Percentiles rank a stretch among this genome's conserved stretches.
phyloP scores from a whole-genome alignment of 345 rosid species.

The Noccaea caerulescens region DNA sequence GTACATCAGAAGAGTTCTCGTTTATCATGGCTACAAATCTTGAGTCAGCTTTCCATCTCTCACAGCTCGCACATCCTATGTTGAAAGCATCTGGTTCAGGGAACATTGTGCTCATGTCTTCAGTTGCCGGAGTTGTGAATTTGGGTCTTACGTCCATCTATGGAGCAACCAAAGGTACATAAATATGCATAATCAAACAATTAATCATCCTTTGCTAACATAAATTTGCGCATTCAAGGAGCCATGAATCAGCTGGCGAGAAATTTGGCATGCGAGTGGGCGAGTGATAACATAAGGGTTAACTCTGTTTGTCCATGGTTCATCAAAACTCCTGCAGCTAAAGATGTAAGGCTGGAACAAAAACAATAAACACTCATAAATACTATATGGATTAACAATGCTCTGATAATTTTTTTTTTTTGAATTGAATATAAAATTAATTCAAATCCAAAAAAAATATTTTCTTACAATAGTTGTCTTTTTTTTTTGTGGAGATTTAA shows the following conservation, averaged over 20 bases:
- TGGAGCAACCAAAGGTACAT: conserved; percentile 37
- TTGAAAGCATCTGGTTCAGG: conserved; percentile 65
- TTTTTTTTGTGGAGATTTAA: no score
- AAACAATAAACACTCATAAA: neutral
- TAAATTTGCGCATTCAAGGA: conserved; percentile 2
- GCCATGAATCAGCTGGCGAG: conserved; percentile 40
- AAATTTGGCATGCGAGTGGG: conserved; percentile 42
- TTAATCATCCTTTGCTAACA: neutral
- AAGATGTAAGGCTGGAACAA: conserved; percentile 13
- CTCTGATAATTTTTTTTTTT: no score
- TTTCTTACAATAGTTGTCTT: no score
- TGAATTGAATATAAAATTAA: no score
- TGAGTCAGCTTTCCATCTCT: conserved; percentile 73
- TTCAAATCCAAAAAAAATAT: no score
- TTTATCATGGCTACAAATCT: conserved; percentile 64
- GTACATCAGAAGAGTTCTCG: conserved; percentile 59
- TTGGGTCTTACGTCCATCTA: conserved; percentile 2
- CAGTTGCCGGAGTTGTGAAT: conserved; percentile 53
- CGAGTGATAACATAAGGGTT: conserved; percentile 31
- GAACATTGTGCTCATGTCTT: conserved; percentile 71
- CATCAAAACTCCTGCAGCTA: conserved; percentile 5
- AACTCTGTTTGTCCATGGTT: conserved; percentile 38
- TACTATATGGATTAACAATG: no score
- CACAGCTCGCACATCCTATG: conserved; percentile 72
- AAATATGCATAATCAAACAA: conserved; percentile 3